These are phyloP conservation scores for Teratosphaeria gauchensis DNA, from an alignment of 2,329 filamentous ascomycete genomes.

Conservation along the genomic window DNA sequence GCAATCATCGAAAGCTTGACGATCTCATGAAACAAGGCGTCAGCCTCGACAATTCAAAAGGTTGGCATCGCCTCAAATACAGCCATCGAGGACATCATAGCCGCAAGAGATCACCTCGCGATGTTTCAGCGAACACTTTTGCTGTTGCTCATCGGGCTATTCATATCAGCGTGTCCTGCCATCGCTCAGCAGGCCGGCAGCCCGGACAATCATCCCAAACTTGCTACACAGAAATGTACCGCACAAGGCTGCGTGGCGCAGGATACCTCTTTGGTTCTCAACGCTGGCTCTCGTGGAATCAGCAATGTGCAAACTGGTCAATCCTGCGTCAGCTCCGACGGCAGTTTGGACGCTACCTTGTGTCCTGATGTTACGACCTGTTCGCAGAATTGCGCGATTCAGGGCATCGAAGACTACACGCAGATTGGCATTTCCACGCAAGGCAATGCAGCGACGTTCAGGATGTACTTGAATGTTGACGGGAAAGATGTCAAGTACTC, in stretches of 20 bases:
- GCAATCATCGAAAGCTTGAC: too few species aligned
- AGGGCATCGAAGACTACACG: conserved; percentile 46
- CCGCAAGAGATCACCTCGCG: too few species aligned
- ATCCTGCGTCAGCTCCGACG: conserved; percentile 32
- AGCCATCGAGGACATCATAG: too few species aligned
- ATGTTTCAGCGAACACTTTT: too few species aligned
- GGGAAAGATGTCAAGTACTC: conserved; percentile 11
- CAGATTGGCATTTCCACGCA: conserved; percentile 46
- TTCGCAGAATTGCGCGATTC: conserved; percentile 47
- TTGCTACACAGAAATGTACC: conserved; percentile 27
- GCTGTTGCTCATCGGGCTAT: not conserved
- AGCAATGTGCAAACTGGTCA: conserved; percentile 28
- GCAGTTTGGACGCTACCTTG: conserved; percentile 30
- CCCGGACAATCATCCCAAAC: conserved; percentile 29
- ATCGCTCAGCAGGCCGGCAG: conserved; percentile 32
- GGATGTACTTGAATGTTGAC: conserved; percentile 26
- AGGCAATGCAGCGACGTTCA: conserved; percentile 40
- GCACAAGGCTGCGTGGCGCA: conserved; percentile 32
- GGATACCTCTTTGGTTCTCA: conserved; percentile 30
- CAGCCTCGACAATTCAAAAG: too few species aligned
- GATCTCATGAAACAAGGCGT: too few species aligned
- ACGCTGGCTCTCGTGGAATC: conserved; percentile 34
- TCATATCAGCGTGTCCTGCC: not conserved
- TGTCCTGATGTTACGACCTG: conserved; percentile 36
- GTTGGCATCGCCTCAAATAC: too few species aligned